A percentile compares a stretch with the other conserved stretches of the same genome.
Evolutionary conservation across 495 filamentous ascomycete species (phyloP).

Genomic region (Lentithecium fluviatile): DNA sequence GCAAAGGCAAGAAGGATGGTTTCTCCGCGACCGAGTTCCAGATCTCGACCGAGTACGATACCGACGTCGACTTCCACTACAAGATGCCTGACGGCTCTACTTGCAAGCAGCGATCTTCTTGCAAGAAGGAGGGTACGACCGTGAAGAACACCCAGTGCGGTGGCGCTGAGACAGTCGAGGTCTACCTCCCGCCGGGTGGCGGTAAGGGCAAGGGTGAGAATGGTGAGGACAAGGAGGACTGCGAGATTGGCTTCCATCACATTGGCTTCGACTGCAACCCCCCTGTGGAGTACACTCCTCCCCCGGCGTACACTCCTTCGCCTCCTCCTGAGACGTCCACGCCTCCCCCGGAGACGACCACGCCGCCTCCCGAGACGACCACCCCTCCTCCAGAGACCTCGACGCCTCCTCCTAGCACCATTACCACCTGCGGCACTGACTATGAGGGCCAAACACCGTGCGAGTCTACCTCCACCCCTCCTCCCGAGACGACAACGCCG

Average conservation of each 20-base stretch:
- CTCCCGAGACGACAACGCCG: not conserved
- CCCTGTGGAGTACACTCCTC: conserved; percentile 40
- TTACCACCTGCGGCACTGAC: not conserved
- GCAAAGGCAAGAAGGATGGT: conserved; percentile 50
- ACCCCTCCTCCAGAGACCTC: not conserved
- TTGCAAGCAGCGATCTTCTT: conserved; percentile 71
- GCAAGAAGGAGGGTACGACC: conserved; percentile 61
- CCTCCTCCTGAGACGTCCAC: no score
- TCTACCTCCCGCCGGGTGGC: conserved; percentile 53
- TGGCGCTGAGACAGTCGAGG: conserved; percentile 76
- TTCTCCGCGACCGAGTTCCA: conserved; percentile 76
- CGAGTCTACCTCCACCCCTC: not conserved
- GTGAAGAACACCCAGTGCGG: conserved; percentile 86
- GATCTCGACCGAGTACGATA: conserved; percentile 67
- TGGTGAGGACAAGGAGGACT: conserved; percentile 43
- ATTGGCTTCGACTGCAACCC: conserved; percentile 79
- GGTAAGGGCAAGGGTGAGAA: conserved; percentile 51
- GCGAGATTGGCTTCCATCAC: conserved; percentile 70
- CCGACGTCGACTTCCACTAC: conserved; percentile 77
- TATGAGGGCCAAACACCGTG: not conserved
- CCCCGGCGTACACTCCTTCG: conserved; percentile 2
- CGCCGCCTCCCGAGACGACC: not conserved
- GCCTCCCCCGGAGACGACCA: not conserved
- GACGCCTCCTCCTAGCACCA: not conserved
- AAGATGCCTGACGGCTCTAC: conserved; percentile 72